Percentiles rank a stretch among this genome's conserved stretches.
Evolutionary conservation across 2,329 filamentous ascomycete genomes (phyloP).

Genomic region (Pestalotiopsis fici): DNA sequence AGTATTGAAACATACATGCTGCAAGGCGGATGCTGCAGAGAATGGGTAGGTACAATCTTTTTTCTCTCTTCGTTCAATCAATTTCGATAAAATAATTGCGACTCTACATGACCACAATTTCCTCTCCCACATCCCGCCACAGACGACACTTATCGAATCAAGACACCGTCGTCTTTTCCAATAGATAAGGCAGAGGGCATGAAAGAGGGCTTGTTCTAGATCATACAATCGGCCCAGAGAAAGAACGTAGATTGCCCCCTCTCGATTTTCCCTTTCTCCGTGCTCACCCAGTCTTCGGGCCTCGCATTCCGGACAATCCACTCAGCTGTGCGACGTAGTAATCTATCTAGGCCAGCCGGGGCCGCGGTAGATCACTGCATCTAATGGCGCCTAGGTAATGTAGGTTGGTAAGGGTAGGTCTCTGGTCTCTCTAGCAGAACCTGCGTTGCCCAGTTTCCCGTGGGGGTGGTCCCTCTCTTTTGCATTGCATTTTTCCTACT

Average conservation of each 20-base stretch:
- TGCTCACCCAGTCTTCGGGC: background rate
- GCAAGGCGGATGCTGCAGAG: too few species aligned
- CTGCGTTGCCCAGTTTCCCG: background rate
- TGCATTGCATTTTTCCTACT: background rate
- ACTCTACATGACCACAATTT: background rate
- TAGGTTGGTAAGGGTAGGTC: too few species aligned
- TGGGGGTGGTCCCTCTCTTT: background rate
- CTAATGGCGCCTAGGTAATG: background rate
- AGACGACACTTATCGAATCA: background rate
- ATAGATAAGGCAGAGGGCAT: background rate
- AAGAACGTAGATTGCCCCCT: too few species aligned
- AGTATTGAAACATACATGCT: slow-evolving; percentile 3
- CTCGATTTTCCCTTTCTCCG: too few species aligned
- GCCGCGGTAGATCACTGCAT: background rate
- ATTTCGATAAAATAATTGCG: background rate
- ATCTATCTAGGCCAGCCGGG: background rate
- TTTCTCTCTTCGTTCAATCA: background rate
- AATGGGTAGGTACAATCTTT: background rate
- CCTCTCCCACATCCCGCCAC: background rate
- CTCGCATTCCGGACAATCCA: background rate
- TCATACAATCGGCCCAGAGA: background rate
- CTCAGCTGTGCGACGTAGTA: background rate
- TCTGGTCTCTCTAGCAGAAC: background rate
- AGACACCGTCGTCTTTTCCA: background rate
- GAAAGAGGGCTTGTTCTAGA: background rate